phyloP scores from a whole-genome alignment of 352 stramenopile genomes.

The Phytophthora macrochlamydospora region DNA sequence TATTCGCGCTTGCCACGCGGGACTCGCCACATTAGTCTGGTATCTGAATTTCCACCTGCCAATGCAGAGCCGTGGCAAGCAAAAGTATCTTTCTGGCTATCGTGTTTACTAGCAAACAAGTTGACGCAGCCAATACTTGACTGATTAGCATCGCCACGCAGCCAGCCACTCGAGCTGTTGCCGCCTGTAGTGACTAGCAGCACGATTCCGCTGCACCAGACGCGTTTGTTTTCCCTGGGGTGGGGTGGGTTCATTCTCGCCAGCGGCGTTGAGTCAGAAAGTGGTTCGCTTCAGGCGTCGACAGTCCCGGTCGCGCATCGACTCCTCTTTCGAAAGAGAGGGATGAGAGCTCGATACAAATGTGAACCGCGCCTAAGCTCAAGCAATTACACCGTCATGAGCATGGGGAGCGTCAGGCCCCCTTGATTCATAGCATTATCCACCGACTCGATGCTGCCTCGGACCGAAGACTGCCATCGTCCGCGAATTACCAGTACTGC shows the following conservation, averaged over 20 bases:
- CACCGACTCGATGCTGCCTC: no score
- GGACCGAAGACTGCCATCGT: no score
- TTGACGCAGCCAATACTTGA: background rate
- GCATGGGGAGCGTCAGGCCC: no score
- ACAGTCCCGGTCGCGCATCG: no score
- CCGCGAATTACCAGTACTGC: slow-evolving; percentile 22
- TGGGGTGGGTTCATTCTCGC: slow-evolving; percentile 5
- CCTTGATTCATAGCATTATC: no score
- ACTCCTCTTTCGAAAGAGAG: no score
- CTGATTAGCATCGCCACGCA: background rate
- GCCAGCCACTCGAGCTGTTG: no score
- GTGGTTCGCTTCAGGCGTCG: background rate
- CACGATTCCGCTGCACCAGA: slow-evolving; percentile 1
- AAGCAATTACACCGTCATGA: no score
- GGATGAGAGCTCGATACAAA: background rate
- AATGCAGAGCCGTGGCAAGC: slow-evolving; percentile 12
- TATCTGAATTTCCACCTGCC: background rate
- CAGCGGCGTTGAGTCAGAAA: slow-evolving; percentile 1
- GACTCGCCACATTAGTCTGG: slow-evolving; percentile 18
- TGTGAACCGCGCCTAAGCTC: slow-evolving; percentile 13
- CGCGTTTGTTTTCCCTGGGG: slow-evolving; percentile 2
- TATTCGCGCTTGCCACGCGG: slow-evolving; percentile 25
- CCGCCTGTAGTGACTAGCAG: no score
- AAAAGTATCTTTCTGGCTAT: slow-evolving; percentile 14
- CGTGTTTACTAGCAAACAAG: background rate